phyloP scores from a whole-genome alignment of 179 eudicot genomes.

The Beta corolliflora region DNA sequence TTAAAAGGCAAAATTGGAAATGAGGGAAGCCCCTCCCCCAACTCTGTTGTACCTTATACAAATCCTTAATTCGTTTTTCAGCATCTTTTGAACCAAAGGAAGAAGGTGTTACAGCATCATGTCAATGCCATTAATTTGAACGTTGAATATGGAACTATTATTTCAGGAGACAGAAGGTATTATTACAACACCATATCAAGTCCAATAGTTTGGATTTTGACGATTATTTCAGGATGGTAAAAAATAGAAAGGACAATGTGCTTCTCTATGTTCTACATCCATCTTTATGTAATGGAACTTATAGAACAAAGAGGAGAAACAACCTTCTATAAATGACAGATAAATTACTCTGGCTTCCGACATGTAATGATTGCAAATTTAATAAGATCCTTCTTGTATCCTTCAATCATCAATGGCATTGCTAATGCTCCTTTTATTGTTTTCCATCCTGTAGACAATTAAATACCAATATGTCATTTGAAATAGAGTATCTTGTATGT shows the following conservation, averaged over 20 bases:
- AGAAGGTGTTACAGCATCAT: no score
- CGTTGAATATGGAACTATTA: no score
- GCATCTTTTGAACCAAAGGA: no score
- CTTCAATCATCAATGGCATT: constrained; percentile 86
- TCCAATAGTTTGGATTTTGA: background rate
- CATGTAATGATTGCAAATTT: constrained; percentile 81
- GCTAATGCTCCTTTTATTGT: constrained; percentile 77
- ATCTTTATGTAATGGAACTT: background rate
- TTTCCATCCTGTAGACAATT: constrained; percentile 65
- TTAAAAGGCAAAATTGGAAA: no score
- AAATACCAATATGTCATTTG: background rate
- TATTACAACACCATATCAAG: background rate
- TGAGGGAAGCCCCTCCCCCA: no score
- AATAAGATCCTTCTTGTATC: constrained; percentile 72
- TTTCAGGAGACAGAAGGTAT: background rate
- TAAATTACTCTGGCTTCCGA: constrained; percentile 49
- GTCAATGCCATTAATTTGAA: no score
- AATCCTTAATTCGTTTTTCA: no score
- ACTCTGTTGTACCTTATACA: no score
- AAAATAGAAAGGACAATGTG: background rate
- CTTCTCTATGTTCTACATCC: background rate
- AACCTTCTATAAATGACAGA: background rate
- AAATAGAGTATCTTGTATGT: background rate
- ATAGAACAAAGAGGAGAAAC: background rate
- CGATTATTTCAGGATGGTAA: background rate